Evolutionary conservation across 305 asterid genomes (phyloP), one percentile per base, ranked within the genome.

Genomic region (Plantago coronopus): DNA sequence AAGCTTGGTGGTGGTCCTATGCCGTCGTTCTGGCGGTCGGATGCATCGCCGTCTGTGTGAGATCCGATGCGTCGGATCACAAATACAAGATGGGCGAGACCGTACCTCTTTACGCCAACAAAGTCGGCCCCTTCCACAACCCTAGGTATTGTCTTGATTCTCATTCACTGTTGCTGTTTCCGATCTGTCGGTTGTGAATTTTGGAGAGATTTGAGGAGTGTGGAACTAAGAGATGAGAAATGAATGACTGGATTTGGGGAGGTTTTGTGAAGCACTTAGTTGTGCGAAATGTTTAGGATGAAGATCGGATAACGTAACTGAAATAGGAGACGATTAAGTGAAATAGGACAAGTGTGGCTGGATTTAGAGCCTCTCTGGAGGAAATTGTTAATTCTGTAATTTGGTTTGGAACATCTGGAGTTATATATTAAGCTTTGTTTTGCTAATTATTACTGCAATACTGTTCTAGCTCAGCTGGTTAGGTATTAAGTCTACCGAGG

Each of bases 121-220:
- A 85, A 69, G 91, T 85, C 59, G 94, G 94, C 0, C 93, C 89
- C 37, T 84, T 84, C 70, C 93, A 84, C 65, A 84, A 84, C 77
- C 93, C 93, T 63, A 84, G 94, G 94, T 85, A 66, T 14, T 21
- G 10, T 11, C 10, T 45, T 20, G 11, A 8, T 16, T 45, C 50
- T 45, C 50, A 15, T 2, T 48, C 27, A 21, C 29, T 37, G 23
- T 49, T 9, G 18, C 29, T 23, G 46, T 61, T 27, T 46, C 10
- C 50, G 53, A 59, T 59, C 13, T 21, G 17, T 43, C 37, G 18
- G 51, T 10, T 37, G 13, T 8, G 14, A 37, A 37, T 8, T 4
- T 7, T 31, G 4, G 7, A 31, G 7, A 31, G 38, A 31, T 31
- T 31, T 10, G 38, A 1, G 38, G 38, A 31, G 5, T 31, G 38